Evolutionary conservation across 2,329 filamentous ascomycete species (phyloP), one percentile per base, ranked within the genome.

Genomic region (Talaromyces sp.): DNA sequence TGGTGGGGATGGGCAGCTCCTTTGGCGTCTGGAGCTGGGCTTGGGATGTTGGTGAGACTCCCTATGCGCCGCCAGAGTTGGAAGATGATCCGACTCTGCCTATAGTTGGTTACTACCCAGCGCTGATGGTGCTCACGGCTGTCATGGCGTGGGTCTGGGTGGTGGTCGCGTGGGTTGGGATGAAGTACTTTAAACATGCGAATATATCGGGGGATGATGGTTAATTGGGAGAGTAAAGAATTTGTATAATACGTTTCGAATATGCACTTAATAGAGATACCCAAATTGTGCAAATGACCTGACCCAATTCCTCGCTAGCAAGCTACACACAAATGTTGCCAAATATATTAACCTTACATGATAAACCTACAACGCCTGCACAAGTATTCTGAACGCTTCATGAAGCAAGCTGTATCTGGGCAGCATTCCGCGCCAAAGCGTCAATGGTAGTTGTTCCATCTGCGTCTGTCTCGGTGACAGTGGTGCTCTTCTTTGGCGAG

Each of bases 81-180:
- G 92, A 97, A 74, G 92, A 97, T 74, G 94, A 99, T 75, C 88
- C 90, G 7, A 97, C 93, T 2, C 76, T 99, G 68, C 94, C 94
- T 2, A 96, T 99, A 69, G 90, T 95, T 11, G 94, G 95, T 10
- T 99, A 99, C 75, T 99, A 99, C 76, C 94, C 94, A 26, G 91
- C 92, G 11, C 79, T 99, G 69, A 90, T 97, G 65, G 94, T 97
- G 61, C 79, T 97, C 66, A 97, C 93, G 3, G 88, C 88, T 54
- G 90, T 99, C 29, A 97, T 99, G 90, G 92, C 92, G 19, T 99
- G 94, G 94, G 91, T 97, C 6, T 99, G 94, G 94, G 94, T 97
- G 19, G 86, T 96, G 12, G 88, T 95, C 61, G 94, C 95, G 11
- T 99, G 94, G 94, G 88, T 97, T 54, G 94, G 94, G 26, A 97